phyloP scores from a whole-genome alignment of 192 early-diverging fungal genomes.

The Diversispora epigaea region DNA sequence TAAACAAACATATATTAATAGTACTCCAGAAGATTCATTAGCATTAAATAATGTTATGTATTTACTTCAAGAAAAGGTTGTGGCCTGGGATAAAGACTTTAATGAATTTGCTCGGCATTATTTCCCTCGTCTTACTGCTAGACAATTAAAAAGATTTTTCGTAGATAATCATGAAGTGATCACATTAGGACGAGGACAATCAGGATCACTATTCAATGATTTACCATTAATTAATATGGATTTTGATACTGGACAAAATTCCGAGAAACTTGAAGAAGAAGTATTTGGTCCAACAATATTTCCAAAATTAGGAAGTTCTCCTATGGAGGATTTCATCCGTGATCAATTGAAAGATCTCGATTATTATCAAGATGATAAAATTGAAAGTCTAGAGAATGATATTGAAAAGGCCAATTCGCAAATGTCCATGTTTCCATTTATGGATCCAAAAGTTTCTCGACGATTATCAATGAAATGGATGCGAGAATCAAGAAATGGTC shows the following conservation, averaged over 20 bases:
- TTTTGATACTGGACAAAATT: conserved; percentile 18
- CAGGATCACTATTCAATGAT: conserved; percentile 47
- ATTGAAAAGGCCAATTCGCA: conserved; percentile 42
- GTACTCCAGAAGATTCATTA: conserved; percentile 73
- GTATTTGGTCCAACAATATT: conserved; percentile 37
- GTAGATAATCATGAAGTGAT: conserved; percentile 48
- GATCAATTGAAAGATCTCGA: conserved; percentile 38
- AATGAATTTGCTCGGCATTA: conserved; percentile 73
- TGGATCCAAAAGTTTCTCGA: conserved; percentile 48
- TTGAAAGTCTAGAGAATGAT: conserved; percentile 37
- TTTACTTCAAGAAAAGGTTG: conserved; percentile 74
- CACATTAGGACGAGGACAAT: conserved; percentile 41
- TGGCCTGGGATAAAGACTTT: conserved; percentile 84
- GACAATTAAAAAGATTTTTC: conserved; percentile 66
- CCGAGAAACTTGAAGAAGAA: conserved; percentile 21
- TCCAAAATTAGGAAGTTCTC: conserved; percentile 50
- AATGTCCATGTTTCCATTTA: conserved; percentile 37
- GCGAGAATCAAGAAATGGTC: conserved; percentile 36
- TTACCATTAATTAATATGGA: conserved; percentile 50
- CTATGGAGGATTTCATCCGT: conserved; percentile 31
- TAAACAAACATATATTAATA: conserved; percentile 80
- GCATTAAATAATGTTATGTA: conserved; percentile 78
- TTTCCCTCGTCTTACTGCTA: conserved; percentile 65
- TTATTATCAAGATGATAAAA: conserved; percentile 33
- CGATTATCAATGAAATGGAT: conserved; percentile 56